phyloP scores from a whole-genome alignment of 1,284 basidiomycete genomes.

The Porogramme epimiltina region DNA sequence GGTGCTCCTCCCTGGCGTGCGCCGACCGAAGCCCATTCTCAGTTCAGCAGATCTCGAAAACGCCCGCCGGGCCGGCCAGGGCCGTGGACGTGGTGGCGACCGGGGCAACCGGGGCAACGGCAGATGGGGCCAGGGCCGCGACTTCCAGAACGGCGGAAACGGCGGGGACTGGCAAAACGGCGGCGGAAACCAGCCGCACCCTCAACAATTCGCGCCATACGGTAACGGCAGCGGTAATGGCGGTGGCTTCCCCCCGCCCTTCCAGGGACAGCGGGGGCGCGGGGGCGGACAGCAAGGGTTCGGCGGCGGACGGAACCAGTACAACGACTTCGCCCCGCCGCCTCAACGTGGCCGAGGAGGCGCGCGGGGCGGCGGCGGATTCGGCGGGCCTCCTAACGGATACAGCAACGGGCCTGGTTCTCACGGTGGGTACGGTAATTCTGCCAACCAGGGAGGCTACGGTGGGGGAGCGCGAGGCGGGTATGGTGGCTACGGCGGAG shows the following conservation, averaged over 20 bases:
- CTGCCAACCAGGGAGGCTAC: slow-evolving; percentile 33
- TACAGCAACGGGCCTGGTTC: slow-evolving; percentile 1
- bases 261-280: slow-evolving; percentile 18
- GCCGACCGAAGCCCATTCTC: slow-evolving; percentile 63
- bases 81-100: slow-evolving; percentile 39
- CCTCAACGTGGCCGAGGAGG: slow-evolving; percentile 19
- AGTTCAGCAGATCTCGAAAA: slow-evolving; percentile 76
- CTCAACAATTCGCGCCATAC: slow-evolving; percentile 11
- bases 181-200: slow-evolving; percentile 6
- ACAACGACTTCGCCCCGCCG: slow-evolving; percentile 21
- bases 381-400: neutral
- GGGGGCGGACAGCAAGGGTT: slow-evolving; percentile 17
- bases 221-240: neutral
- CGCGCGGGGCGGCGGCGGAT: slow-evolving; percentile 14
- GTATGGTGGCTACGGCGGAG: slow-evolving; percentile 28
- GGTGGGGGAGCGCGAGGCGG: slow-evolving; percentile 15
- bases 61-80: slow-evolving; percentile 46
- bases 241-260: neutral
- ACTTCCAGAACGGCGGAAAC: slow-evolving; percentile 20
- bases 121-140: slow-evolving; percentile 17
- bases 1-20: slow-evolving; percentile 78
- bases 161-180: slow-evolving; percentile 11
- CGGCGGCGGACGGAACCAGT: slow-evolving; percentile 10
- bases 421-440: slow-evolving; percentile 15
- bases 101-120: slow-evolving; percentile 20